These are phyloP conservation scores for Phytophthora citricola DNA, from an alignment of 352 stramenopile species.

Conservation along the genomic window DNA sequence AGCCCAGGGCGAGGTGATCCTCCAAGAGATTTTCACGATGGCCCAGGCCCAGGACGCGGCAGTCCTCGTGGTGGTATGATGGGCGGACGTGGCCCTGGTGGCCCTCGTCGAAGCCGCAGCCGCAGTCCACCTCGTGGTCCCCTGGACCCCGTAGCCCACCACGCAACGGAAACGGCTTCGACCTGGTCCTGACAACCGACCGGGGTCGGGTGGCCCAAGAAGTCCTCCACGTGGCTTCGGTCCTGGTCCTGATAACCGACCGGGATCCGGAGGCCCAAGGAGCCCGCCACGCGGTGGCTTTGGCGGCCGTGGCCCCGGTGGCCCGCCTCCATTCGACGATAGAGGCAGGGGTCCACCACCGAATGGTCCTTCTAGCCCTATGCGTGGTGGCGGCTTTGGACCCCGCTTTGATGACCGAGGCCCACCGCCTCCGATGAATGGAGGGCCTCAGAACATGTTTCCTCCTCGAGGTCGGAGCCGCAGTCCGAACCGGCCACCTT, in stretches of 20 bases:
- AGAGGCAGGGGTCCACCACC: constrained; percentile 29
- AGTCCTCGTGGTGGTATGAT: constrained; percentile 36
- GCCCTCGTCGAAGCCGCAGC: constrained; percentile 32
- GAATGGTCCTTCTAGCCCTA: constrained; percentile 32
- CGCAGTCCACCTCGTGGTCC: constrained; percentile 24
- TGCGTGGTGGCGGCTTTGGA: constrained; percentile 35
- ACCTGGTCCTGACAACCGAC: constrained; percentile 17
- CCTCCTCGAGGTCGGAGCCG: constrained; percentile 48
- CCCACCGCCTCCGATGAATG: constrained; percentile 32
- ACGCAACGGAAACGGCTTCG: constrained; percentile 33
- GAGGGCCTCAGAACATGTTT: constrained; percentile 38
- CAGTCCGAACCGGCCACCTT: constrained; percentile 41
- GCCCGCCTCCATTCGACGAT: constrained; percentile 28
- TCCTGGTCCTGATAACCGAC: constrained; percentile 13
- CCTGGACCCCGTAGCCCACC: constrained; percentile 20
- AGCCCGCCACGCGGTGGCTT: constrained; percentile 35
- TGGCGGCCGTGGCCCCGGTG: constrained; percentile 21
- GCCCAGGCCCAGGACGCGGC: constrained; percentile 27
- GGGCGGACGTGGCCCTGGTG: constrained; percentile 25
- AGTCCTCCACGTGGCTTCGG: constrained; percentile 1
- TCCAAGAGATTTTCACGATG: constrained; percentile 36
- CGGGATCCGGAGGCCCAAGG: constrained; percentile 10
- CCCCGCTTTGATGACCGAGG: constrained; percentile 46
- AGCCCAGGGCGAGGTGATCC: constrained; percentile 32
- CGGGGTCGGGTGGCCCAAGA: constrained; percentile 12